Evolutionary conservation across 106 monocot genomes (phyloP).

Genomic region (Dioscorea alata): DNA sequence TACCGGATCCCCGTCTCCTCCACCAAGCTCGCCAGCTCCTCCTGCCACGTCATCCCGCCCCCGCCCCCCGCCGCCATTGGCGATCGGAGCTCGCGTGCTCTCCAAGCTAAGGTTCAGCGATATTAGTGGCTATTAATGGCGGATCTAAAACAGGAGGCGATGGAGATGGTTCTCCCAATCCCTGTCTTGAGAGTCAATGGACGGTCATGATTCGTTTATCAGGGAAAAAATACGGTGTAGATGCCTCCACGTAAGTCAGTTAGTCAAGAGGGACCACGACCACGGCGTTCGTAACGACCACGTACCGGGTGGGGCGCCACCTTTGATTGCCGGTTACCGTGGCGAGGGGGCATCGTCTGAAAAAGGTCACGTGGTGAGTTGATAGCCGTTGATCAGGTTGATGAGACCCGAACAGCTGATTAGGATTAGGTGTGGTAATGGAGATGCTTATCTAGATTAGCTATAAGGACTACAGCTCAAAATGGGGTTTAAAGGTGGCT

Average conservation of each 20-base stretch:
- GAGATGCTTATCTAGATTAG: too few relatives aligned
- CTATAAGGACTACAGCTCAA: too few relatives aligned
- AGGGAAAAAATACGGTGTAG: neutral
- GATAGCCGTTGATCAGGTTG: too few relatives aligned
- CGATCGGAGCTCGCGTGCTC: neutral
- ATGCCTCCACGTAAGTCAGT: neutral
- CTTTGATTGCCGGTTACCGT: conserved; percentile 8
- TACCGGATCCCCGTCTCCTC: conserved; percentile 39
- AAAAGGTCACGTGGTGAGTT: too few relatives aligned
- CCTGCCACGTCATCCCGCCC: conserved; percentile 53
- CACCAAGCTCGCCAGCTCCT: conserved; percentile 49
- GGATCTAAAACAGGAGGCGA: neutral
- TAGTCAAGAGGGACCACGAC: neutral
- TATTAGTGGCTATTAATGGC: neutral
- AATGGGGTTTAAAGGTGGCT: too few relatives aligned
- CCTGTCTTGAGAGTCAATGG: too few relatives aligned
- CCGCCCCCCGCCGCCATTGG: neutral
- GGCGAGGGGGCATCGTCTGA: neutral
- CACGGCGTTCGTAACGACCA: neutral
- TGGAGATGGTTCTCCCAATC: neutral
- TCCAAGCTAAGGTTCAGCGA: neutral
- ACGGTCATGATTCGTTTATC: too few relatives aligned
- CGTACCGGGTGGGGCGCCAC: conserved; percentile 11
- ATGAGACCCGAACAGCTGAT: too few relatives aligned
- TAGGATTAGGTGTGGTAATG: too few relatives aligned